Evolutionary conservation across 768 basidiomycete genomes (phyloP).

Genomic region (Exsudoporus frostii): DNA sequence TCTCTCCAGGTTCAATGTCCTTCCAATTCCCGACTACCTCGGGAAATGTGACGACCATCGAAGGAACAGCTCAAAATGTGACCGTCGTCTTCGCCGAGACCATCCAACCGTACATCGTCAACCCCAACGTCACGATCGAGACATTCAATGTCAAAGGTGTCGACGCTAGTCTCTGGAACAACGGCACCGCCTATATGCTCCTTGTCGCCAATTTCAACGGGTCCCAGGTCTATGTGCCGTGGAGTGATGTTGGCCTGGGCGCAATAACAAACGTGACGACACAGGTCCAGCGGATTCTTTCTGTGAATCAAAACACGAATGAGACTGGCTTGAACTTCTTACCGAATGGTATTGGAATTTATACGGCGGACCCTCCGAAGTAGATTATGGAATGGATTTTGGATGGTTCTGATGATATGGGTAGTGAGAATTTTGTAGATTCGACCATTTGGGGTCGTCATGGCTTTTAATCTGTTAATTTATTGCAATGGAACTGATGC

Average conservation of each 20-base stretch:
- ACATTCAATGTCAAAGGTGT: constrained; percentile 18
- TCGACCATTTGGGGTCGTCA: too few species aligned
- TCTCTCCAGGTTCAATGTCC: constrained; percentile 24
- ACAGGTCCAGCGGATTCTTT: constrained; percentile 17
- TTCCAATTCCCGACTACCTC: constrained; percentile 27
- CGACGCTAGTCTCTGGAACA: constrained; percentile 23
- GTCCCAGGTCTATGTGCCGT: constrained; percentile 10
- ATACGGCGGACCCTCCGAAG: constrained; percentile 7
- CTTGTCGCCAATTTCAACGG: constrained; percentile 13
- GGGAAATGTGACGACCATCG: constrained; percentile 23
- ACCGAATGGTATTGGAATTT: constrained; percentile 23
- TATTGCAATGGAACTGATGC: too few species aligned
- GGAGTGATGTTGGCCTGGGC: constrained; percentile 16
- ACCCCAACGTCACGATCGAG: constrained; percentile 2
- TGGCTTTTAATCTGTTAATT: too few species aligned
- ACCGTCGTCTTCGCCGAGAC: neutral
- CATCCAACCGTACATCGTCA: constrained; percentile 24
- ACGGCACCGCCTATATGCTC: constrained; percentile 22
- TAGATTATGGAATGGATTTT: neutral
- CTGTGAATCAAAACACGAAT: constrained; percentile 12
- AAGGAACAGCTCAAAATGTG: constrained; percentile 12
- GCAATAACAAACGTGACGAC: constrained; percentile 12
- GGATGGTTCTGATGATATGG: neutral
- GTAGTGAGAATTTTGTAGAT: too few species aligned
- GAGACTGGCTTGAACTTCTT: constrained; percentile 22